Conservation (phyloP, 805 yeast genomes). For the Blastobotrys muscicola region DNA sequence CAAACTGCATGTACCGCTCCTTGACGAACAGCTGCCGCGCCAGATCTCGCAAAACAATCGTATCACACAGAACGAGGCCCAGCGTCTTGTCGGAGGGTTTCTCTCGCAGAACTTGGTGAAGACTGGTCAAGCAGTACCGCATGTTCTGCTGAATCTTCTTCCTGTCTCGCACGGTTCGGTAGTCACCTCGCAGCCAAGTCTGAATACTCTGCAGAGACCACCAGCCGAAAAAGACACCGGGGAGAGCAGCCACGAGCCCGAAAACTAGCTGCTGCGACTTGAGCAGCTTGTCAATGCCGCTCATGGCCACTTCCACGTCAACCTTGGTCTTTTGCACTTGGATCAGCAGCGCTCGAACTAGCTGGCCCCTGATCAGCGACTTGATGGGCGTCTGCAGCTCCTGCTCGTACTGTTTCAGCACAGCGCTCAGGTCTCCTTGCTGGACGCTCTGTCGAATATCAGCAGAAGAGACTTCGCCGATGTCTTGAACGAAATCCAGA, state of each 20-base stretch:
- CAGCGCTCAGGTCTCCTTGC: slow-evolving; percentile 68
- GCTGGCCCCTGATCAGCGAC: slow-evolving; percentile 55
- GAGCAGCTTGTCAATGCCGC: slow-evolving; percentile 81
- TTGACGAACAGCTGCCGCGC: slow-evolving; percentile 44
- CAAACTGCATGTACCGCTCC: slow-evolving; percentile 44
- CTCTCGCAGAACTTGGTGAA: slow-evolving; percentile 7
- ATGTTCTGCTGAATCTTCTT: slow-evolving; percentile 18
- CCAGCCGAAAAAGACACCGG: slow-evolving; percentile 44
- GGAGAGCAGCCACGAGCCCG: slow-evolving; percentile 83
- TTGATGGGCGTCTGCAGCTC: slow-evolving; percentile 64
- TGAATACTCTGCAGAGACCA: slow-evolving; percentile 17
- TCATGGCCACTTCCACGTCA: slow-evolving; percentile 83
- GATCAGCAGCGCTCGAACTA: slow-evolving; percentile 68
- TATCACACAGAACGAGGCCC: slow-evolving; percentile 62
- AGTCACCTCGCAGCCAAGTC: neutral
- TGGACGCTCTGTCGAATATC: slow-evolving; percentile 42
- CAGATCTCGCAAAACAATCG: slow-evolving; percentile 43
- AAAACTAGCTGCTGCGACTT: slow-evolving; percentile 83
- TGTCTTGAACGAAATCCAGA: slow-evolving; percentile 50
- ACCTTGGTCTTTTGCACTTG: slow-evolving; percentile 96
- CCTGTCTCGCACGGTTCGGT: slow-evolving; percentile 12
- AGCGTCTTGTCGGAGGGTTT: slow-evolving; percentile 25
- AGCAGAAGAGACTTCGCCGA: slow-evolving; percentile 6
- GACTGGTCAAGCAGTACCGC: too few species aligned
- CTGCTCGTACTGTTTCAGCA: slow-evolving; percentile 71